Evolutionary conservation across 2,329 filamentous ascomycete species (phyloP).

Genomic region (Emericellopsis atlantica): DNA sequence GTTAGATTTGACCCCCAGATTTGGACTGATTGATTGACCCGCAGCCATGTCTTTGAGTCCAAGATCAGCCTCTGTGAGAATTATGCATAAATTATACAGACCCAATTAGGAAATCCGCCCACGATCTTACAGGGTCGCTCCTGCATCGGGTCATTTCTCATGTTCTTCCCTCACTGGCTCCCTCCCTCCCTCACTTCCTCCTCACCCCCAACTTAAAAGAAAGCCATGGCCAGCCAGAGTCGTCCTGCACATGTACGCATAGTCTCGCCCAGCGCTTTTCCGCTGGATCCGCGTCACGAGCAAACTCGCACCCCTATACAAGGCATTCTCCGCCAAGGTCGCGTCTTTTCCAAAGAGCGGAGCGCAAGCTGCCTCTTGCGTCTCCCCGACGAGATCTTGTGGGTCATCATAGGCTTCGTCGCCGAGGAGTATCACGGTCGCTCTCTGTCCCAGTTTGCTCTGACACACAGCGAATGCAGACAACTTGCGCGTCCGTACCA

Average conservation of each 20-base stretch:
- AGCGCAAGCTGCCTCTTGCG: background rate
- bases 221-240: too few relatives aligned
- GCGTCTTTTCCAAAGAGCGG: background rate
- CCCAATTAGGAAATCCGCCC: too few relatives aligned
- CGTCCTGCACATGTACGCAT: background rate
- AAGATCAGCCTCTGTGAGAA: too few relatives aligned
- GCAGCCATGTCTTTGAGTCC: too few relatives aligned
- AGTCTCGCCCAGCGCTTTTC: background rate
- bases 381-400: conserved; percentile 1
- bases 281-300: conserved; percentile 1
- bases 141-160: too few relatives aligned
- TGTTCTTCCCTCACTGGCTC: too few relatives aligned
- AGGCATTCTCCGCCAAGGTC: background rate
- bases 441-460: background rate
- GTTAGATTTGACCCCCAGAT: too few relatives aligned
- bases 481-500: conserved; percentile 1
- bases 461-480: conserved; percentile 1
- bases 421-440: background rate
- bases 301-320: conserved; percentile 1
- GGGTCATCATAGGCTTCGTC: background rate
- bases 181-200: too few relatives aligned
- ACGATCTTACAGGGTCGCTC: too few relatives aligned
- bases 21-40: too few relatives aligned
- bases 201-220: too few relatives aligned
- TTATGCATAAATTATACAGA: too few relatives aligned